These are phyloP conservation scores for Canavalia ensiformis DNA, from an alignment of 306 rosid genomes.

Conservation along the genomic window DNA sequence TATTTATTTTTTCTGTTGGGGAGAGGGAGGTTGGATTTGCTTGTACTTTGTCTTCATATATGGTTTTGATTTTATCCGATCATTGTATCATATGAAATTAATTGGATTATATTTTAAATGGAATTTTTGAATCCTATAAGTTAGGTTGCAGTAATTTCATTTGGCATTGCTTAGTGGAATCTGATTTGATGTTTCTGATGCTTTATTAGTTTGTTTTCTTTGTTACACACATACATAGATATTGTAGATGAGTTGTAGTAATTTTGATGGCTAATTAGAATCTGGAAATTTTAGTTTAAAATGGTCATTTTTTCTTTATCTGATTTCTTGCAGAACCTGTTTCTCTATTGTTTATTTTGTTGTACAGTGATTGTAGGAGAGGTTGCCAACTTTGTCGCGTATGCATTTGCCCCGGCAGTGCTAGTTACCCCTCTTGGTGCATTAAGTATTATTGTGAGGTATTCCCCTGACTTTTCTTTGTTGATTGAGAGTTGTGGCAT, in stretches of 20 bases:
- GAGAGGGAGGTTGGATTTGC: constrained; percentile 5
- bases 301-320: constrained; percentile 43
- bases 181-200: constrained; percentile 44
- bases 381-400: constrained; percentile 83
- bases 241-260: background rate
- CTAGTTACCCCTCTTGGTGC: constrained; percentile 98
- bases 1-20: background rate
- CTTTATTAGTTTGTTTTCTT: constrained; percentile 26
- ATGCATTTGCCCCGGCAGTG: constrained; percentile 94
- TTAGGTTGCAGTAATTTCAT: constrained; percentile 27
- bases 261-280: constrained; percentile 16
- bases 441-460: constrained; percentile 88
- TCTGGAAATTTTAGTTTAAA: constrained; percentile 19
- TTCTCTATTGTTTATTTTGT: constrained; percentile 52
- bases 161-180: constrained; percentile 25
- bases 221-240: background rate
- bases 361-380: constrained; percentile 90
- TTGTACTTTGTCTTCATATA: constrained; percentile 33
- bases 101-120: constrained; percentile 15
- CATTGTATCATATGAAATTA: background rate
- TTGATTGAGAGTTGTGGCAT: constrained; percentile 5
- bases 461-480: constrained; percentile 43
- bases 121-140: constrained; percentile 21
- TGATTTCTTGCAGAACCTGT: constrained; percentile 59
- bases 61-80: constrained; percentile 44